Evolutionary conservation across 495 filamentous ascomycete genomes (phyloP).

Genomic region (Paragyromitra xinjiangensis): DNA sequence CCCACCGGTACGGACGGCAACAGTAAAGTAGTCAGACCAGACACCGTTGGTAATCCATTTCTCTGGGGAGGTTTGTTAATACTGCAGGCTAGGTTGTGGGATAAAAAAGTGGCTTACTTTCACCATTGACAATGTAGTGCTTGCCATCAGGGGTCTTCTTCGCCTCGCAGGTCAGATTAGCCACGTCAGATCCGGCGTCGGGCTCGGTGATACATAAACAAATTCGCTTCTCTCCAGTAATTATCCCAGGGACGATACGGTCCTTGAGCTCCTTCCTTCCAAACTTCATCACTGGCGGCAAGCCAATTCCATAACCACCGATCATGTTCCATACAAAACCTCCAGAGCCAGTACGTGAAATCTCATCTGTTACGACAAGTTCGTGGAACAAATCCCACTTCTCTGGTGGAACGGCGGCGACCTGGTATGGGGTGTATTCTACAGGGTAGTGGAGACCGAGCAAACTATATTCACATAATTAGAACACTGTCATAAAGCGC

Average conservation of each 20-base stretch:
- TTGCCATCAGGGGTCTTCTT: constrained; percentile 93
- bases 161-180: constrained; percentile 92
- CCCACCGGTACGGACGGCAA: constrained; percentile 87
- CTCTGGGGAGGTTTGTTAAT: constrained; percentile 60
- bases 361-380: constrained; percentile 90
- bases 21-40: constrained; percentile 97
- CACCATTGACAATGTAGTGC: constrained; percentile 98
- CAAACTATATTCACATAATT: constrained; percentile 59
- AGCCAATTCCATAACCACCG: constrained; percentile 92
- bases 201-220: constrained; percentile 88
- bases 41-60: constrained; percentile 99
- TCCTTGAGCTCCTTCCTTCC: constrained; percentile 91
- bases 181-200: constrained; percentile 84
- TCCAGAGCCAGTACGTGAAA: constrained; percentile 85
- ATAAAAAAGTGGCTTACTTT: constrained; percentile 62
- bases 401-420: constrained; percentile 81
- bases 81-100: not conserved
- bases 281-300: constrained; percentile 89
- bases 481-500: not conserved
- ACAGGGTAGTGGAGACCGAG: constrained; percentile 81
- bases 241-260: constrained; percentile 79
- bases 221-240: constrained; percentile 93
- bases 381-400: constrained; percentile 99
- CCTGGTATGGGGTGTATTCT: constrained; percentile 72
- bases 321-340: constrained; percentile 99